phyloP scores from a whole-genome alignment of 2,329 filamentous ascomycete genomes.

The Fusarium piperis region DNA sequence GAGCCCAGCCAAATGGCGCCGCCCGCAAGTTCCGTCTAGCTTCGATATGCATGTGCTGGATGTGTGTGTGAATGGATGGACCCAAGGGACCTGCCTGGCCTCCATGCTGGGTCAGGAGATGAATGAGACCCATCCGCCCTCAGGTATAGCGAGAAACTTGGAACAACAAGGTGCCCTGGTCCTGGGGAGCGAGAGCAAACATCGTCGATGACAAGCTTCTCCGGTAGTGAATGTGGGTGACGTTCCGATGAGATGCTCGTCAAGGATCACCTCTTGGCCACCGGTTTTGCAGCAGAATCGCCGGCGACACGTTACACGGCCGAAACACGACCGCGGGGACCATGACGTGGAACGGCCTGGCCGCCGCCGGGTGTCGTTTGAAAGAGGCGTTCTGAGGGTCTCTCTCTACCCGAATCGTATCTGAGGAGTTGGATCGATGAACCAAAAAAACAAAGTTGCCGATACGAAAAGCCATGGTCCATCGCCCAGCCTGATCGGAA shows the following conservation, averaged over 20 bases:
- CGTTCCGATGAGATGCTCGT: conserved; percentile 2
- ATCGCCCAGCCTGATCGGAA: not conserved
- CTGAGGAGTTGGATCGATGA: not conserved
- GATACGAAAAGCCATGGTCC: not conserved
- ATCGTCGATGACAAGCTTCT: conserved; percentile 10
- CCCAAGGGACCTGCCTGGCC: not conserved
- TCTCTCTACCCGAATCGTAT: conserved; percentile 2
- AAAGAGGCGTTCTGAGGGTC: not conserved
- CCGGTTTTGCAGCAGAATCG: not conserved
- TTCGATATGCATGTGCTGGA: conserved; percentile 2
- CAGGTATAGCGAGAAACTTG: conserved; percentile 11
- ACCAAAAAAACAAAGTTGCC: not conserved
- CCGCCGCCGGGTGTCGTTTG: conserved; percentile 10
- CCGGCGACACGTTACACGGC: conserved; percentile 26
- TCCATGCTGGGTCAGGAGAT: conserved; percentile 29
- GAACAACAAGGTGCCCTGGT: not conserved
- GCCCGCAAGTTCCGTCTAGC: conserved; percentile 25
- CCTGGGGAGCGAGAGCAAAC: not conserved
- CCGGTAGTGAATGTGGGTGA: not conserved
- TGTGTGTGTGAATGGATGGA: not conserved
- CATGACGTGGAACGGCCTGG: conserved; percentile 5
- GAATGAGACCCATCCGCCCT: conserved; percentile 24
- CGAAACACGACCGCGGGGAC: conserved; percentile 30
- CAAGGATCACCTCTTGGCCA: not conserved
- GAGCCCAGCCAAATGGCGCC: conserved; percentile 22